These are phyloP conservation scores for Fistulina hepatica DNA, from an alignment of 1,284 basidiomycete genomes.

Conservation along the genomic window DNA sequence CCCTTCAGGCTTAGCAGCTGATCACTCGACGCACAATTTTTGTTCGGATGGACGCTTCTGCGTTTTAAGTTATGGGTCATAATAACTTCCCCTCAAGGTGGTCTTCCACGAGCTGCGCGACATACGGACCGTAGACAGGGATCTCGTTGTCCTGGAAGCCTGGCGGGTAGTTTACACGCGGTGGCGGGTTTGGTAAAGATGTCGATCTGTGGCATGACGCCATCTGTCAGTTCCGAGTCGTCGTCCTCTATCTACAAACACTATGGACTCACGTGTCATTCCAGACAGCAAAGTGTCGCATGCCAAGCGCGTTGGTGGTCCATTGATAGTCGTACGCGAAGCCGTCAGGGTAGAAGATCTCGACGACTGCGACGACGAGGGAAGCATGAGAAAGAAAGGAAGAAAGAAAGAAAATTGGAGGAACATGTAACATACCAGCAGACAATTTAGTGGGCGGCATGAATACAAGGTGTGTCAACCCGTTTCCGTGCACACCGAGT, in stretches of 20 bases:
- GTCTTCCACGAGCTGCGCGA: constrained; percentile 49
- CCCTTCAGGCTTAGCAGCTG: too few species aligned
- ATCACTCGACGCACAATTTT: too few species aligned
- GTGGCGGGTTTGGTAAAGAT: too few species aligned
- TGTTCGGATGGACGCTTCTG: too few species aligned
- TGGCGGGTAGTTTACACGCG: constrained; percentile 54
- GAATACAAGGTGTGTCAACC: constrained; percentile 67
- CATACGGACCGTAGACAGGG: constrained; percentile 47
- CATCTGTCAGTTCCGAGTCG: too few species aligned
- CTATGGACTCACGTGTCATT: constrained; percentile 4
- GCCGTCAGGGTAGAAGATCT: constrained; percentile 69
- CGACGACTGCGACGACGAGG: constrained; percentile 62
- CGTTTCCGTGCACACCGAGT: constrained; percentile 74
- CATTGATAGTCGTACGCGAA: constrained; percentile 37
- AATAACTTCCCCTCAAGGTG: constrained; percentile 29
- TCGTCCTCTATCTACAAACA: too few species aligned
- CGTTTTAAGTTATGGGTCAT: too few species aligned
- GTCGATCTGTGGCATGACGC: too few species aligned
- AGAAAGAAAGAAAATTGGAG: too few species aligned
- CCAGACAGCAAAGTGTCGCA: constrained; percentile 9
- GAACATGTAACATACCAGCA: too few species aligned
- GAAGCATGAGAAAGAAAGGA: too few species aligned
- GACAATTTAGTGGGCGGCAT: constrained; percentile 66
- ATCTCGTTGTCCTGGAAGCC: constrained; percentile 67
- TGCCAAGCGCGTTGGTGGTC: constrained; percentile 11